Evolutionary conservation across 148 eudicot genomes (phyloP).

Genomic region (Rhododendron ferrugineum): DNA sequence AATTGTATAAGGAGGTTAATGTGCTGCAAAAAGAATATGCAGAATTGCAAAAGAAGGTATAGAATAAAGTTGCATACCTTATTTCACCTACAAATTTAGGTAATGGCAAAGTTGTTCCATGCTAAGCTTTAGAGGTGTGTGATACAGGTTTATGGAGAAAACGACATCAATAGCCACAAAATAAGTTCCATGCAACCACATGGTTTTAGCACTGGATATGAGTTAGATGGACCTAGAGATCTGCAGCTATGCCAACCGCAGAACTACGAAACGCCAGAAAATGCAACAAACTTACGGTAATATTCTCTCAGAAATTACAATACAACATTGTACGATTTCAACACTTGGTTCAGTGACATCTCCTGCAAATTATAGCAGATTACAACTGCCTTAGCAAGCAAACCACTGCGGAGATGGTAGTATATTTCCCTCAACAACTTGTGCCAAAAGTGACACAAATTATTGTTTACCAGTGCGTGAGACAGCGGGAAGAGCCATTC

Average conservation of each 20-base stretch:
- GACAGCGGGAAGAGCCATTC: neutral
- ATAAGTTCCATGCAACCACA: constrained; percentile 19
- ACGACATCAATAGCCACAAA: constrained; percentile 11
- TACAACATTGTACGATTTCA: neutral
- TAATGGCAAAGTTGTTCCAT: neutral
- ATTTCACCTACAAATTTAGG: neutral
- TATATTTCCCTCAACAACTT: neutral
- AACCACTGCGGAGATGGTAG: neutral
- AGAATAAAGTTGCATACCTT: constrained; percentile 12
- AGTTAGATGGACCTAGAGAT: constrained; percentile 25
- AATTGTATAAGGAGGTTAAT: neutral
- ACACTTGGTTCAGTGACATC: constrained; percentile 2
- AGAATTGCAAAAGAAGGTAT: constrained; percentile 27
- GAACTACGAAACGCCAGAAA: constrained; percentile 12
- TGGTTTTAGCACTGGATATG: constrained; percentile 12
- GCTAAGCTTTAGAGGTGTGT: neutral
- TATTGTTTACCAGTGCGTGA: neutral
- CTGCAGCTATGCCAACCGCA: constrained; percentile 51
- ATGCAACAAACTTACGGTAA: neutral
- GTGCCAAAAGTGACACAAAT: neutral
- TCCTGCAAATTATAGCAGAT: constrained; percentile 26
- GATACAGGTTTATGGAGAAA: constrained; percentile 32
- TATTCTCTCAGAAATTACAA: neutral
- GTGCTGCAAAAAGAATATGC: neutral
- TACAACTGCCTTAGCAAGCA: constrained; percentile 31